Conservation (phyloP, 495 filamentous ascomycete genomes). For the Penicillium steckii region DNA sequence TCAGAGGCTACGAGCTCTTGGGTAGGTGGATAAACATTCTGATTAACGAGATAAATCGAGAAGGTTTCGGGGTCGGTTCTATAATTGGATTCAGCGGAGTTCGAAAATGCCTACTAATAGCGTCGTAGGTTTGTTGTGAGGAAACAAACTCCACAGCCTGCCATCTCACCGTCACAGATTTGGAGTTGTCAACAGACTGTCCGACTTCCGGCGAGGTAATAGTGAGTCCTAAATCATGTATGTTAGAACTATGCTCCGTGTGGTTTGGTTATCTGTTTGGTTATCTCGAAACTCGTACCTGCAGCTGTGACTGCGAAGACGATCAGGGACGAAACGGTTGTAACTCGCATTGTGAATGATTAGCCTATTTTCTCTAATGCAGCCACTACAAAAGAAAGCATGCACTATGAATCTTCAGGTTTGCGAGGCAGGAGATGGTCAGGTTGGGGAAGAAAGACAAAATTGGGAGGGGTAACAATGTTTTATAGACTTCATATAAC, state of each 20-base stretch:
- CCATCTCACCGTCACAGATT: conserved; percentile 32
- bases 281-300: conserved; percentile 17
- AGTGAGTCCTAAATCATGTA: conserved; percentile 18
- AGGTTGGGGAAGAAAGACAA: conserved; percentile 4
- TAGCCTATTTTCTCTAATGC: neutral
- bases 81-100: neutral
- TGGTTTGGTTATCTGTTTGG: neutral
- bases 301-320: conserved; percentile 19
- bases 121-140: neutral
- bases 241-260: neutral
- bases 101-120: neutral
- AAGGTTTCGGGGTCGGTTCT: conserved; percentile 37
- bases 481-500: conserved; percentile 14
- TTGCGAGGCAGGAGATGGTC: neutral
- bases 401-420: neutral
- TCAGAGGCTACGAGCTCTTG: conserved; percentile 33
- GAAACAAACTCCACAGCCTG: conserved; percentile 24
- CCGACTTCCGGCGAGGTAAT: conserved; percentile 26
- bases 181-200: conserved; percentile 20
- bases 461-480: conserved; percentile 1
- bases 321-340: conserved; percentile 13
- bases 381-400: neutral
- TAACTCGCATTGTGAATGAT: conserved; percentile 17
- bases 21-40: conserved; percentile 34
- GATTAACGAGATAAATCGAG: conserved; percentile 35